Evolutionary conservation across 2,329 filamentous ascomycete species (phyloP), one percentile per base, ranked within the genome.

Genomic region (Biscogniauxia mediterranea): DNA sequence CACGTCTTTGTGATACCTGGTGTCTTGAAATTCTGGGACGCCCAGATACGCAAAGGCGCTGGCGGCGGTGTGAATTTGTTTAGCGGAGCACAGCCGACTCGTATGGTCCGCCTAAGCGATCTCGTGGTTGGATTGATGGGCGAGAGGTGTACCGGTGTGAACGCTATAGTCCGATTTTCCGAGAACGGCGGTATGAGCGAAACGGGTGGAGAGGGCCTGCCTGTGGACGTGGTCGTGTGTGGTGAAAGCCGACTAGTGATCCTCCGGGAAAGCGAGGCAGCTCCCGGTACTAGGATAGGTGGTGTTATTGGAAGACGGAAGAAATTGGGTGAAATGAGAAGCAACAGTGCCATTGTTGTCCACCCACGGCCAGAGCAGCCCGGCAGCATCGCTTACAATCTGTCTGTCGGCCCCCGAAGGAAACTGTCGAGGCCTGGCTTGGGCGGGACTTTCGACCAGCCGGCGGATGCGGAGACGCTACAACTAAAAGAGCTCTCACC

Each of bases 1-100:
- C 81, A 85, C 32, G 81, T 87, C 23, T 84, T 81, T 23, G 79
- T 85, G 25, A 83, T 87, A 54, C 83, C 84, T 0, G 78, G 79
- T 0, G 74, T 87, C 6, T 75, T 81, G 5, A 80, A 80, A 15
- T 87, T 87, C 73, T 87, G 85, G 84, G 84, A 86, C 42, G 80
- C 84, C 0, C 84, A 87, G 64, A 76, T 84, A 11, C 81, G 83
- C 13, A 82, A 80, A 63, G 78, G 79, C 15, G 74, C 74, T 7
- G 80, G 80, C n/a, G 79, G 79, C 13, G 80, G 81, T 1, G 80
- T 81, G 6, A 85, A 85, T 59, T 73, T 86, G 2, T 87, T 86
- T 66, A 83, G 81, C 61, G 83, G 83, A 54, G 76, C 81, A 0
- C 82, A 83, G 59, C 81, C 83, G 0, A 80, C 80, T 1, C 79